Conservation (phyloP, 208 protist genomes). For the Wallacemonas sp. region DNA sequence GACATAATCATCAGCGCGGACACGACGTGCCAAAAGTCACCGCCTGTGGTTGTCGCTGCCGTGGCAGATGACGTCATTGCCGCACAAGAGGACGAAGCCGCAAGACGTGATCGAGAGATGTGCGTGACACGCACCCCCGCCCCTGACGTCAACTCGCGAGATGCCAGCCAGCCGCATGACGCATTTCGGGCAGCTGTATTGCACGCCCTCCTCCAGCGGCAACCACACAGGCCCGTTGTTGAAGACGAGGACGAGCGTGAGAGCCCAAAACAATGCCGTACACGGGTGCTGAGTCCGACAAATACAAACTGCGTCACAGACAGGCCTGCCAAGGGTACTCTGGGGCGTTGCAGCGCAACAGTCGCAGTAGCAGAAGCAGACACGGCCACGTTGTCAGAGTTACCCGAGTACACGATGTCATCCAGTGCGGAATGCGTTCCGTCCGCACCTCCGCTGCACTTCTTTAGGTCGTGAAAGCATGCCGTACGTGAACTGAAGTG, state of each 20-base stretch:
- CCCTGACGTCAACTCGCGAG: not conserved
- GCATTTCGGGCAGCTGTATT: not conserved
- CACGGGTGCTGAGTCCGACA: too few species aligned
- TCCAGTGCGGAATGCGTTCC: too few species aligned
- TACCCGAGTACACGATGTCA: too few species aligned
- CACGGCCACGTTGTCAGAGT: too few species aligned
- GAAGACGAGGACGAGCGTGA: not conserved
- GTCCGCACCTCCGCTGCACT: too few species aligned
- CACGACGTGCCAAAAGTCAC: constrained; percentile 3
- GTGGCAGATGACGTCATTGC: not conserved
- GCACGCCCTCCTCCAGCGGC: constrained; percentile 1
- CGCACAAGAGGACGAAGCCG: not conserved
- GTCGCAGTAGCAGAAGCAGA: too few species aligned
- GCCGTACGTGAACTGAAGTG: too few species aligned
- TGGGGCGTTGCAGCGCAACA: too few species aligned
- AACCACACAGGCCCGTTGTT: not conserved
- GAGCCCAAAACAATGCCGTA: too few species aligned
- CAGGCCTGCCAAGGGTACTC: too few species aligned
- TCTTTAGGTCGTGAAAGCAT: too few species aligned
- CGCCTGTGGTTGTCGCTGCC: not conserved
- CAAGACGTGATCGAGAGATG: not conserved
- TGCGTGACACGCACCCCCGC: not conserved
- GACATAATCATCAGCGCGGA: constrained; percentile 5
- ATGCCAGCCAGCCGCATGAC: not conserved
- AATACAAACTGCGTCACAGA: too few species aligned